These are phyloP conservation scores for Codiaeum variegatum DNA, from an alignment of 441 rosid genomes.

Conservation along the genomic window DNA sequence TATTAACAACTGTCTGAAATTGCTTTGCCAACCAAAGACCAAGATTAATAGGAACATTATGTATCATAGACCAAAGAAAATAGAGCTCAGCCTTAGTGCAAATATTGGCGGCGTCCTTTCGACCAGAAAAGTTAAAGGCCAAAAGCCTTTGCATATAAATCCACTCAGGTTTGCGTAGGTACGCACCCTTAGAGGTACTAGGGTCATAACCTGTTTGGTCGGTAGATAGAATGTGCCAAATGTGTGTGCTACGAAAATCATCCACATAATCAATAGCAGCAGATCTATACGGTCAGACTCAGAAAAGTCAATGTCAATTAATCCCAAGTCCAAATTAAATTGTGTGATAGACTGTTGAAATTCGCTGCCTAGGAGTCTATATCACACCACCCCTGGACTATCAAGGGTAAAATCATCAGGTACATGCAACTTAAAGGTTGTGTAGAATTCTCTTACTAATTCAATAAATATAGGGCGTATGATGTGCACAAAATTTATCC, in stretches of 20 bases:
- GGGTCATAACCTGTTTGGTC: not conserved
- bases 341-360: not conserved
- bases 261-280: not conserved
- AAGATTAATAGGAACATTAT: not conserved
- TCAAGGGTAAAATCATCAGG: not conserved
- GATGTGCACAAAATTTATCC: not conserved
- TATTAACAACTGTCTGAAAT: not conserved
- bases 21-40: not conserved
- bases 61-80: not conserved
- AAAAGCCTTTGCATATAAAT: not conserved
- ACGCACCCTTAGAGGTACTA: not conserved
- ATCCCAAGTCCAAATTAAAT: not conserved
- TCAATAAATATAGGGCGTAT: not conserved
- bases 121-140: not conserved
- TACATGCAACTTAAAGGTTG: not conserved
- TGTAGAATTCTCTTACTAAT: not conserved
- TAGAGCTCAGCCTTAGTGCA: not conserved
- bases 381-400: not conserved
- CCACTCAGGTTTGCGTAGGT: not conserved
- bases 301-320: not conserved
- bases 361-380: not conserved
- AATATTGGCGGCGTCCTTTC: not conserved
- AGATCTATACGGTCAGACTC: not conserved
- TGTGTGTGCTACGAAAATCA: too few species aligned
- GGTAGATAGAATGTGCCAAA: not conserved